These are phyloP conservation scores for Wickerhamiella brachini DNA, from an alignment of 805 yeast genomes.

Conservation along the genomic window DNA sequence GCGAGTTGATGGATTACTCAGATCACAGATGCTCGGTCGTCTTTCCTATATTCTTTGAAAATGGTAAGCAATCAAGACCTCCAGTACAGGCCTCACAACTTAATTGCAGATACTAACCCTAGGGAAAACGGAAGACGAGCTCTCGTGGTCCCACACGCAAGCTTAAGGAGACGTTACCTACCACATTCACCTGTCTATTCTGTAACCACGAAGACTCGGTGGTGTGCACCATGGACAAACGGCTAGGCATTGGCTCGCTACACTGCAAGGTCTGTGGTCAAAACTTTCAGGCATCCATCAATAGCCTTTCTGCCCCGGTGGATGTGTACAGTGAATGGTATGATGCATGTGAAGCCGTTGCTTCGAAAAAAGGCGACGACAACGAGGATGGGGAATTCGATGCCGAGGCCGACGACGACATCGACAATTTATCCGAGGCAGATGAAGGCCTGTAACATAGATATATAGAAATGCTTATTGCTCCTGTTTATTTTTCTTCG, in stretches of 20 bases:
- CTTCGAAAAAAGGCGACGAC: constrained; percentile 38
- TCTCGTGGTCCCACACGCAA: constrained; percentile 69
- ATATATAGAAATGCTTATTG: background rate
- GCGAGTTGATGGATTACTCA: background rate
- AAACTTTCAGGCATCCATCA: constrained; percentile 76
- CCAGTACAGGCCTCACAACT: background rate
- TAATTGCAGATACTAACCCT: background rate
- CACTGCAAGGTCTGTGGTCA: constrained; percentile 93
- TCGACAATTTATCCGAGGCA: constrained; percentile 15
- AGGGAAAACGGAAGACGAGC: constrained; percentile 77
- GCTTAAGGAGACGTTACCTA: constrained; percentile 65
- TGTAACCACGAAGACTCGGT: constrained; percentile 94
- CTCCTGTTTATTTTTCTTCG: background rate
- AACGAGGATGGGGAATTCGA: background rate
- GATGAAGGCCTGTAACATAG: constrained; percentile 12
- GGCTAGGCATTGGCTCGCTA: constrained; percentile 66
- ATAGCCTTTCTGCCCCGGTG: constrained; percentile 67
- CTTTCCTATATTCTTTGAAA: background rate
- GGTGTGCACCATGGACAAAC: constrained; percentile 76
- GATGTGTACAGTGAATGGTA: constrained; percentile 97
- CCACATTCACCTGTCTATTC: constrained; percentile 78
- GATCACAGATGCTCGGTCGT: background rate
- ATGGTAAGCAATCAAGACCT: background rate
- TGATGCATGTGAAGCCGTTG: constrained; percentile 86
- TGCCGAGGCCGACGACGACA: constrained; percentile 14